Base-by-base conservation (phyloP, 1,284 basidiomycete genomes). In the Trichosporon ovoides region DNA sequence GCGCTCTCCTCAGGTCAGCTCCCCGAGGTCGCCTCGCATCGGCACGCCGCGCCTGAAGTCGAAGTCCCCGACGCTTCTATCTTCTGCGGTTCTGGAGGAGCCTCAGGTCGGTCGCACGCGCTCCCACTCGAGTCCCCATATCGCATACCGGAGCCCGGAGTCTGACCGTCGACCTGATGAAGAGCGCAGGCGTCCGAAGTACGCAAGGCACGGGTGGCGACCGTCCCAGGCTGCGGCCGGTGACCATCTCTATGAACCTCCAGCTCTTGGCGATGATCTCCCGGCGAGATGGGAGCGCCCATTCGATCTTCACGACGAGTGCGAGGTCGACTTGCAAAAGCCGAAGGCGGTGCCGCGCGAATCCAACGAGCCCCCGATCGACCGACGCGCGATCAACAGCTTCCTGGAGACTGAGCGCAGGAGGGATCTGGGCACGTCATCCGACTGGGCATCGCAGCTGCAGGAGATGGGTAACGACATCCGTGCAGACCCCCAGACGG, bases 281-380 rank as follows among this genome's bases (percentile, higher is more conserved):
- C 43, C 43, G 5, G 43, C 43, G 16, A 13, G 14, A 7, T 48
- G 43, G 43, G 43, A 48, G 43, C 43, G 43, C 5, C 43, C 43
- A 4, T 48, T 48, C 43, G 43, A 48, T n/a, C 43, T 48, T 16
- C 43, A 48, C 28, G 43, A 48, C 43, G 43, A 48, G 43, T 18
- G 7, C 43, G 43, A 48, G 24, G n/a, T 48, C 24, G 43, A 48
- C 28, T 16, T 31, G 2, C 43, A 16, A 14, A 48, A 48, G 43
- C 43, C 24, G 3, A 48, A 13, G 43, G 14, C 43, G 43, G 22
- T 28, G 24, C 24, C 13, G 13, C 43, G 14, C 24, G 43, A 28
- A 16, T 22, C 43, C 16, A 22, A 31, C 11, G 22, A 18, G 37
- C 2, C 3, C 6, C 43, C 43, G 1, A 28, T 48, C 16, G 43